A percentile compares a stretch with the other conserved stretches of the same genome.
These are phyloP conservation scores for Rhodotorula sp. DNA, from an alignment of 1,284 basidiomycete genomes.

Conservation along the genomic window DNA sequence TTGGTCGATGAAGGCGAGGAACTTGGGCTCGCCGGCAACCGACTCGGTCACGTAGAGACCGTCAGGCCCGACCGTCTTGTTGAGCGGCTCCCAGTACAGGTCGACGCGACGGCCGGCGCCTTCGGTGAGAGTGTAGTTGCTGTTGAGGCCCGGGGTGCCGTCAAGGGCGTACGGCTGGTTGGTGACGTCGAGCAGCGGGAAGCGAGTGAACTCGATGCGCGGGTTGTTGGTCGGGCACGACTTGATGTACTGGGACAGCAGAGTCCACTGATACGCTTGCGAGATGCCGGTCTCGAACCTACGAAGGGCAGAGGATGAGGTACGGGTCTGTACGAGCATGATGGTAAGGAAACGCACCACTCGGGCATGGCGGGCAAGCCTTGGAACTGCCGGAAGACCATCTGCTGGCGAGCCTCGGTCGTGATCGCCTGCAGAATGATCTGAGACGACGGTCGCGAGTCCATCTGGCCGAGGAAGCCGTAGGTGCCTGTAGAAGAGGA, in stretches of 20 bases:
- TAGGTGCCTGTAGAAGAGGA: constrained; percentile 53
- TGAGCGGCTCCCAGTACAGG: constrained; percentile 61
- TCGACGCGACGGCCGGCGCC: constrained; percentile 54
- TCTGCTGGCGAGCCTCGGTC: constrained; percentile 66
- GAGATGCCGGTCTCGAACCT: constrained; percentile 58
- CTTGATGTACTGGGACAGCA: constrained; percentile 60
- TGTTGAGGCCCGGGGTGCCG: constrained; percentile 53
- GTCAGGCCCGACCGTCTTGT: constrained; percentile 57
- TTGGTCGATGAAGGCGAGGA: constrained; percentile 60
- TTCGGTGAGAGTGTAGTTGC: constrained; percentile 57
- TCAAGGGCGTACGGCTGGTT: constrained; percentile 45
- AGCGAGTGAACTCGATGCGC: constrained; percentile 43
- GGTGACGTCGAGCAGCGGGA: constrained; percentile 57
- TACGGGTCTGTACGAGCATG: too few species aligned
- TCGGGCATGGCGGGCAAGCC: constrained; percentile 14
- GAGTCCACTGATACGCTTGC: constrained; percentile 63
- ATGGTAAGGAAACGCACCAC: background rate
- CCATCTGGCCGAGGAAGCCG: constrained; percentile 63
- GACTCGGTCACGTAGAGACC: constrained; percentile 58
- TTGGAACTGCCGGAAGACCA: constrained; percentile 65
- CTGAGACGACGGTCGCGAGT: constrained; percentile 60
- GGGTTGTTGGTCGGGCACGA: constrained; percentile 55
- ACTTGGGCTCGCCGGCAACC: constrained; percentile 54
- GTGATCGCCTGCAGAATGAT: constrained; percentile 62
- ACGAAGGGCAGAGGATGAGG: too few species aligned